phyloP scores from a whole-genome alignment of 805 yeast genomes.

The Wickerhamiella allomyrinae region DNA sequence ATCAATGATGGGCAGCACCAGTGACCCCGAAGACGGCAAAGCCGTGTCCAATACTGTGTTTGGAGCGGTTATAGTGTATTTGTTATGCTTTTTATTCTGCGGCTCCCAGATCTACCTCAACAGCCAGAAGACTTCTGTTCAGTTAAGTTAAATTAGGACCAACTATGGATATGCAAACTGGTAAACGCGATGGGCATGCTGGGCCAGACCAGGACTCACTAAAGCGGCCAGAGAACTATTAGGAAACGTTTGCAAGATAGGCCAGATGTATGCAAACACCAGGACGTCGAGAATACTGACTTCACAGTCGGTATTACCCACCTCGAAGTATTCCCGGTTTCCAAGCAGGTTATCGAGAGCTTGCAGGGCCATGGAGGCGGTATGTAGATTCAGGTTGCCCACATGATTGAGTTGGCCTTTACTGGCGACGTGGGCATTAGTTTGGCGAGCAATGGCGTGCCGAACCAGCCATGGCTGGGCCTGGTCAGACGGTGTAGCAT shows the following conservation, averaged over 20 bases:
- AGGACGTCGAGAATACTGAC: conserved; percentile 13
- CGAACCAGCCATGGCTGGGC: conserved; percentile 14
- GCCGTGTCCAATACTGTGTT: conserved; percentile 87
- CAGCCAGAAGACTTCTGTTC: conserved; percentile 53
- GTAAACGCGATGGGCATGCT: conserved; percentile 11
- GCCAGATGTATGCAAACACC: conserved; percentile 16
- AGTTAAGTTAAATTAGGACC: conserved; percentile 26
- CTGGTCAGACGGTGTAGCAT: not conserved
- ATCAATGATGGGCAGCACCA: conserved; percentile 80
- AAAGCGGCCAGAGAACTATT: conserved; percentile 13
- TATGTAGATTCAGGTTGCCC: conserved; percentile 3
- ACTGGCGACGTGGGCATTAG: conserved; percentile 6
- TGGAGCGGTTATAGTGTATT: conserved; percentile 76
- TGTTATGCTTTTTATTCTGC: conserved; percentile 71
- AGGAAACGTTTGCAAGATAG: conserved; percentile 10
- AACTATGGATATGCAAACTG: not conserved
- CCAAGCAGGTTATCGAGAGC: conserved; percentile 1
- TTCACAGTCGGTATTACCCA: not conserved
- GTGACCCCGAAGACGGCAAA: conserved; percentile 83
- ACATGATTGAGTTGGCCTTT: conserved; percentile 1
- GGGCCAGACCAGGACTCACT: conserved; percentile 10
- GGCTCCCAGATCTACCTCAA: conserved; percentile 66
- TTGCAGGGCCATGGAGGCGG: conserved; percentile 6
- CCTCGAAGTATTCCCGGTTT: not conserved
- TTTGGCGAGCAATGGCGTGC: conserved; percentile 4